Evolutionary conservation across 805 yeast species (phyloP), one percentile per base, ranked within the genome.

Genomic region (Metschnikowia continentalis): DNA sequence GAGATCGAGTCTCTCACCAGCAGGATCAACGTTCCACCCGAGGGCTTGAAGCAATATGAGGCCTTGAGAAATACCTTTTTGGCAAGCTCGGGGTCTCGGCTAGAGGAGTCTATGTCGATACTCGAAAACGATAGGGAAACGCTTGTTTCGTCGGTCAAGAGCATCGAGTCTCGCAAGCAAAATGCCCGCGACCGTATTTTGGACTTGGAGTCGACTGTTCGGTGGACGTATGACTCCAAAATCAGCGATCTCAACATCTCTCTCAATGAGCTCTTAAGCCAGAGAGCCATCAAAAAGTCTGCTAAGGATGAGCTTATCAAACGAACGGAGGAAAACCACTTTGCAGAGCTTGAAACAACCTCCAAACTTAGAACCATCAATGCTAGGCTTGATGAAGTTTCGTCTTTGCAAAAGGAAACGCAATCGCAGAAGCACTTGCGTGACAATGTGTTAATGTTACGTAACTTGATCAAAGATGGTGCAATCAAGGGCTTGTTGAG

Each of bases 401-500:
- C 82, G 46, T 90, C 96, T 0, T 81, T 77, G 51, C 86, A 84
- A 64, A 80, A 92, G 57, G 97, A 88, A 59, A 75, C 90, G 0
- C 79, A 79, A 38, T 80, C 82, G 54, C 96, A 90, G 54, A 76
- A 78, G 46, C 80, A 76, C 54, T 68, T 88, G 39, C 75, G 92
- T 49, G 96, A 90, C 57, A 88, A 86, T 54, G 84, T 88, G 2
- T 68, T 83, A 0, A 76, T 82, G 49, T 69, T 94, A 48, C 84
- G 81, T 58, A 82, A 89, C 60, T 67, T 85, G n/a, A 79, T 86
- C 55, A 94, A 96, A 1, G 60, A 61, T n/a, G 73, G 71, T 14
- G 90, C 96, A 3, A 95, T 94, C 2, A 78, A 78, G 57, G 98
- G 97, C 2, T 66, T 90, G 10, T 82, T 92, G 3, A 78, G 82